phyloP scores from a whole-genome alignment of 2,329 filamentous ascomycete species.

The Xylaria digitata region DNA sequence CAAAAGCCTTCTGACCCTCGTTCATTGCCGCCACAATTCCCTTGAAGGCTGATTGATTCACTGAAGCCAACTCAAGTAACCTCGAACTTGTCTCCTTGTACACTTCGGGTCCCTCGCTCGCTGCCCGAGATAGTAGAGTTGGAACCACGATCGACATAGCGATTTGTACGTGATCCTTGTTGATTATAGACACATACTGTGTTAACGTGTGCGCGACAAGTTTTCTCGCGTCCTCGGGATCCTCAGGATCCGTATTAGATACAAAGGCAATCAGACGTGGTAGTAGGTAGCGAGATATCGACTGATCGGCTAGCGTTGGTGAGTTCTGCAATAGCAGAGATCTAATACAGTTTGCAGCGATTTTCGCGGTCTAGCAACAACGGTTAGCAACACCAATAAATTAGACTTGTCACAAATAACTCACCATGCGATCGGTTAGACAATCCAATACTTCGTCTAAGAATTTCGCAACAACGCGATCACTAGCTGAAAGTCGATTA shows the following conservation, averaged over 20 bases:
- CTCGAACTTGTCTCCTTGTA: conserved; percentile 80
- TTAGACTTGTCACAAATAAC: conserved; percentile 31
- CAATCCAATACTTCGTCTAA: conserved; percentile 87
- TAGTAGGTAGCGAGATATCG: conserved; percentile 78
- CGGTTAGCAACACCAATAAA: conserved; percentile 35
- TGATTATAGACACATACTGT: conserved; percentile 69
- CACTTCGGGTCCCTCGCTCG: conserved; percentile 67
- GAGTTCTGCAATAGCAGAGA: conserved; percentile 79
- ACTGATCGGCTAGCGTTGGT: conserved; percentile 74
- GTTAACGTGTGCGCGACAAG: conserved; percentile 80
- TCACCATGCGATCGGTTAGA: conserved; percentile 78
- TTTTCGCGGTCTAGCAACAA: conserved; percentile 76
- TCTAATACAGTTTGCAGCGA: conserved; percentile 89
- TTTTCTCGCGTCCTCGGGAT: conserved; percentile 79
- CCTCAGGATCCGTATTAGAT: conserved; percentile 75
- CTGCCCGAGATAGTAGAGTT: conserved; percentile 77
- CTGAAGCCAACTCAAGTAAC: conserved; percentile 82
- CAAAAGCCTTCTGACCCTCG: conserved; percentile 75
- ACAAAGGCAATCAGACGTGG: conserved; percentile 82
- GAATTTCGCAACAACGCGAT: conserved; percentile 79
- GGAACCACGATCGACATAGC: conserved; percentile 83
- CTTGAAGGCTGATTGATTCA: conserved; percentile 79
- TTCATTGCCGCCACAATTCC: conserved; percentile 78
- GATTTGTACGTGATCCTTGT: conserved; percentile 58
- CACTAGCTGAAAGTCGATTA: conserved; percentile 77